Base-by-base conservation (phyloP, 768 basidiomycete species). In the Rhizopogon rudus region DNA sequence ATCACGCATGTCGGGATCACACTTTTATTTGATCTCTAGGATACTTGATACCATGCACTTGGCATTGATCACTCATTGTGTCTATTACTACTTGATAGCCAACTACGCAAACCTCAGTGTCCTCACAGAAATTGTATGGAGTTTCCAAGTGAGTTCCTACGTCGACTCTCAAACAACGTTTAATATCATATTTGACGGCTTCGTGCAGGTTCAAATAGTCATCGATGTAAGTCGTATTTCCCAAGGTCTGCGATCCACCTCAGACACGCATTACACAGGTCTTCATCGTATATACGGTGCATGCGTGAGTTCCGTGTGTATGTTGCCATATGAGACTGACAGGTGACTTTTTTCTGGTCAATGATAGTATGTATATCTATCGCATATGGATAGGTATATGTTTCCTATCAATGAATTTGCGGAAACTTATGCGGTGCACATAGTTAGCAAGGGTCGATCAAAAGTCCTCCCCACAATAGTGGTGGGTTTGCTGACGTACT, bases 1-100 rank as follows among this genome's bases (percentile, higher is more conserved):
- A 5, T 25, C 4, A 25, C 22, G 20, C 25, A 40, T 12, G 33
- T 29, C 25, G 6, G 16, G 12, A 48, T 20, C 8, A 12, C 3
- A 20, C n/a, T 25, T 20, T 9, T 20, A 20, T 8, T 17, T 41
- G 17, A 39, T 7, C n/a, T 0, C 17, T 42, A 75, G 75, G 73
- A n/a, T 68, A 8, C 61, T 75, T 14, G 73, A 74, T 58, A 66
- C 68, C 7, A 52, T 73, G 16, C 72, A 74, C 41, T 57, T 73
- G 31, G 67, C 63, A 0, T 61, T 75, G 17, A 59, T 73, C 31
- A 67, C 71, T 1, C 70, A 74, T 51, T 61, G 62, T 22, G 35
- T 74, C 14, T 74, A 76, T 60, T 67, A 63, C 57, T 74, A 74
- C 61, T 54, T 71, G 28, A 64, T 76, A 35, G 62, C 60, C 9